phyloP scores from a whole-genome alignment of 2,329 filamentous ascomycete species.

The Eurotiales sp. region DNA sequence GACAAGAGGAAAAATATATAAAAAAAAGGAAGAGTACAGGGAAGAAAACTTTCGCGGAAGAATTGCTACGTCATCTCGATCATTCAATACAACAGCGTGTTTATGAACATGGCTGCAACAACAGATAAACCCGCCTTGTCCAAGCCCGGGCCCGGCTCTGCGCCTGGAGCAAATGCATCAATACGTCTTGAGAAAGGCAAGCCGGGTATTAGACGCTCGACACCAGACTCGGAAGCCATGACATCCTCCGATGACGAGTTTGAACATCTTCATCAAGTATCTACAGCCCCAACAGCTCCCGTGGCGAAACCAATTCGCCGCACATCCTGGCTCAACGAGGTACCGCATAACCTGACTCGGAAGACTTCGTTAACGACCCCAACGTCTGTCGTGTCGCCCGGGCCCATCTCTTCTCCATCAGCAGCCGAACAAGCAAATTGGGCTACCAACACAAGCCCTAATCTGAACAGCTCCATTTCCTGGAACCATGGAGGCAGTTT shows the following conservation, averaged over 20 bases:
- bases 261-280: slow-evolving; percentile 58
- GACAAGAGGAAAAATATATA: too few relatives aligned
- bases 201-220: slow-evolving; percentile 67
- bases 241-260: slow-evolving; percentile 92
- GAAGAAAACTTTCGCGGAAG: slow-evolving; percentile 2
- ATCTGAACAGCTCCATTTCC: slow-evolving; percentile 37
- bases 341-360: slow-evolving; percentile 63
- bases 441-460: slow-evolving; percentile 34
- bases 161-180: slow-evolving; percentile 57
- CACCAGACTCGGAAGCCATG: slow-evolving; percentile 88
- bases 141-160: slow-evolving; percentile 21
- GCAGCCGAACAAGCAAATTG: slow-evolving; percentile 59
- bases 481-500: slow-evolving; percentile 53
- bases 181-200: slow-evolving; percentile 72
- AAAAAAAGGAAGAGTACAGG: background rate
- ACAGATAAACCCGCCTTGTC: slow-evolving; percentile 8
- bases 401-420: slow-evolving; percentile 77
- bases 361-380: slow-evolving; percentile 71
- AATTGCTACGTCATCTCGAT: too few relatives aligned
- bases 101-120: slow-evolving; percentile 6
- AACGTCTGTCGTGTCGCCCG: slow-evolving; percentile 71
- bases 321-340: slow-evolving; percentile 84
- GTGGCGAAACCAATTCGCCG: slow-evolving; percentile 63
- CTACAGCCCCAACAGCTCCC: slow-evolving; percentile 48
- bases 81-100: background rate